These are phyloP conservation scores for Dentipellis fragilis DNA, from an alignment of 768 basidiomycete species.

Conservation along the genomic window DNA sequence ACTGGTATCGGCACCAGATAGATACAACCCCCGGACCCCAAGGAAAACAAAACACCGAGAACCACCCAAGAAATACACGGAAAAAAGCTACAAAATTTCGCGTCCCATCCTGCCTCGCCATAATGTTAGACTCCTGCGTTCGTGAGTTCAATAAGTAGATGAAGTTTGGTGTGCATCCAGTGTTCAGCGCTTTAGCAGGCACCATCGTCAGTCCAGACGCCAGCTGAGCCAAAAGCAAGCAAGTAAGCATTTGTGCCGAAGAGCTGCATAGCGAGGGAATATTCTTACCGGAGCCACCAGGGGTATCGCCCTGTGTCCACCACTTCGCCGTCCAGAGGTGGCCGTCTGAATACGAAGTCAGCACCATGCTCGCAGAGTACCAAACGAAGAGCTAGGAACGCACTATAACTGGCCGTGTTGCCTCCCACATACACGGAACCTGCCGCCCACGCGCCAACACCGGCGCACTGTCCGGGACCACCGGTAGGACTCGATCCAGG, in stretches of 20 bases:
- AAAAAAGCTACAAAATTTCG: not conserved
- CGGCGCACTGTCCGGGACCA: conserved; percentile 27
- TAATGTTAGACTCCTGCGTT: not conserved
- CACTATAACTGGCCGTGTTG: conserved; percentile 34
- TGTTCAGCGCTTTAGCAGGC: no score
- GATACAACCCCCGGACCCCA: not conserved
- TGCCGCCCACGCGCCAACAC: conserved; percentile 40
- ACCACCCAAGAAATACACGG: not conserved
- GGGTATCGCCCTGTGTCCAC: conserved; percentile 53
- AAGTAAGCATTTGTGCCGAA: conserved; percentile 2
- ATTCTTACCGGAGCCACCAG: conserved; percentile 36
- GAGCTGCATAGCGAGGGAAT: not conserved
- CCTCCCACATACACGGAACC: conserved; percentile 35
- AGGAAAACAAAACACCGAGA: not conserved
- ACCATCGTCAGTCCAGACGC: conserved; percentile 44
- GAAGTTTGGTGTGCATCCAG: not conserved
- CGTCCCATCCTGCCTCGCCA: not conserved
- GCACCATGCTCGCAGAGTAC: not conserved
- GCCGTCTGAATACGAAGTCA: conserved; percentile 22
- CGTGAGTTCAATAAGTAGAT: not conserved
- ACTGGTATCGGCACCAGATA: not conserved
- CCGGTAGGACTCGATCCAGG: conserved; percentile 17
- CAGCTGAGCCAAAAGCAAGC: conserved; percentile 26
- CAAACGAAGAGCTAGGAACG: conserved; percentile 6
- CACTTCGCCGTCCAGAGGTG: conserved; percentile 53